phyloP scores from a whole-genome alignment of 805 yeast genomes.

The Wickerhamiella galacta region DNA sequence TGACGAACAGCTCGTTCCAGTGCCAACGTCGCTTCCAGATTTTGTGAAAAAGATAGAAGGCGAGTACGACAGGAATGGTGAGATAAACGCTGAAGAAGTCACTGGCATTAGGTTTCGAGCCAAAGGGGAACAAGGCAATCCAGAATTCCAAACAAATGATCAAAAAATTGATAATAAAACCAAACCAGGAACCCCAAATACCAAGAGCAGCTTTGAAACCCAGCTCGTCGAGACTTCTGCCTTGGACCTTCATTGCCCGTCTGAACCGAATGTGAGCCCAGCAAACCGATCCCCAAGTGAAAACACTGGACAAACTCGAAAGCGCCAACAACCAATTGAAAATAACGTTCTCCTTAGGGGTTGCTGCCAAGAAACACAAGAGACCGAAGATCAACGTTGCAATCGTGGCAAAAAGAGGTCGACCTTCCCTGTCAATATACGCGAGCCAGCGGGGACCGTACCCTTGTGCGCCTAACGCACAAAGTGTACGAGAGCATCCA shows the following conservation, averaged over 20 bases:
- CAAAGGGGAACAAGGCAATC: slow-evolving; percentile 44
- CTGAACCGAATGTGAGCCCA: slow-evolving; percentile 25
- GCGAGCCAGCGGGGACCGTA: slow-evolving; percentile 43
- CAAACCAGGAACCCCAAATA: slow-evolving; percentile 39
- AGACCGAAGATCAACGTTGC: slow-evolving; percentile 30
- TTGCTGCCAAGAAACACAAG: slow-evolving; percentile 40
- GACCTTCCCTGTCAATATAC: slow-evolving; percentile 51
- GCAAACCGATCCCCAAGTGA: slow-evolving; percentile 14
- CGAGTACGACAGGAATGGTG: slow-evolving; percentile 29
- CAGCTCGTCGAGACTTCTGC: slow-evolving; percentile 42
- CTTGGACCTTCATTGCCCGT: slow-evolving; percentile 35
- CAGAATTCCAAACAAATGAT: slow-evolving; percentile 51
- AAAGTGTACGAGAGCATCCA: slow-evolving; percentile 50
- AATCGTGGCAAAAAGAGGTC: slow-evolving; percentile 48
- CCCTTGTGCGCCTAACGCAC: slow-evolving; percentile 46
- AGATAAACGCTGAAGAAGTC: slow-evolving; percentile 39
- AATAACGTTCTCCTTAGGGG: slow-evolving; percentile 17
- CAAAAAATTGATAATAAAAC: slow-evolving; percentile 32
- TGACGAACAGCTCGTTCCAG: slow-evolving; percentile 24
- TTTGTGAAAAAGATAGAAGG: slow-evolving; percentile 37
- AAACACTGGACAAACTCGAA: slow-evolving; percentile 14
- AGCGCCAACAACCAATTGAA: slow-evolving; percentile 18
- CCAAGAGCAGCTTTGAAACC: slow-evolving; percentile 44
- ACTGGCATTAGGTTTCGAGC: slow-evolving; percentile 22
- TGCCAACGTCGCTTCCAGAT: slow-evolving; percentile 24